phyloP scores from a whole-genome alignment of 768 basidiomycete species.

The Kwoniella europaea region DNA sequence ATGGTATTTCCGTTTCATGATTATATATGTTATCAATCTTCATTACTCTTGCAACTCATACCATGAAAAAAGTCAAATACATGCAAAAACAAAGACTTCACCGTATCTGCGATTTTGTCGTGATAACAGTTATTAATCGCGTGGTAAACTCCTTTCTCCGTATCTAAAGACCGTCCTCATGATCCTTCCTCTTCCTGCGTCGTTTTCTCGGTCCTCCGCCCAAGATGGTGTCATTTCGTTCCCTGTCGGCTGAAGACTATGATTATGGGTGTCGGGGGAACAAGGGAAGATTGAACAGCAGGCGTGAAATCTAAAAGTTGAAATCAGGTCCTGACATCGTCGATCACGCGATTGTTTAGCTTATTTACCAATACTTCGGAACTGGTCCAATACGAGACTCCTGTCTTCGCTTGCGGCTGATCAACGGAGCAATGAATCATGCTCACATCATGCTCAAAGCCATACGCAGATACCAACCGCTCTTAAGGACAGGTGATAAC shows the following conservation, averaged over 20 bases:
- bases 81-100: background rate
- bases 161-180: background rate
- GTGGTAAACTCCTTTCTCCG: background rate
- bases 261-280: background rate
- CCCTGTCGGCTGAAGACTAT: background rate
- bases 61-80: background rate
- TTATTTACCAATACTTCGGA: background rate
- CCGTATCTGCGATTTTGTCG: background rate
- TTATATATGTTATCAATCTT: background rate
- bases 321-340: background rate
- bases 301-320: background rate
- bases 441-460: no score
- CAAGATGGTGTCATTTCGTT: background rate
- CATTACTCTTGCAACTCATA: background rate
- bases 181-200: background rate
- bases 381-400: background rate
- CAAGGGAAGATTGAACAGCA: background rate
- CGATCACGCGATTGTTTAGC: background rate
- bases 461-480: background rate
- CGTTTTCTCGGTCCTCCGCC: background rate
- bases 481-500: background rate
- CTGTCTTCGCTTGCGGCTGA: no score
- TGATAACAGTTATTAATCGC: background rate
- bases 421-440: no score
- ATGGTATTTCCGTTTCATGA: background rate